Percentiles rank a stretch among this genome's conserved stretches.
Conservation (phyloP, 176 grass and related monocot species). For the Tillandsia fasciculata region DNA sequence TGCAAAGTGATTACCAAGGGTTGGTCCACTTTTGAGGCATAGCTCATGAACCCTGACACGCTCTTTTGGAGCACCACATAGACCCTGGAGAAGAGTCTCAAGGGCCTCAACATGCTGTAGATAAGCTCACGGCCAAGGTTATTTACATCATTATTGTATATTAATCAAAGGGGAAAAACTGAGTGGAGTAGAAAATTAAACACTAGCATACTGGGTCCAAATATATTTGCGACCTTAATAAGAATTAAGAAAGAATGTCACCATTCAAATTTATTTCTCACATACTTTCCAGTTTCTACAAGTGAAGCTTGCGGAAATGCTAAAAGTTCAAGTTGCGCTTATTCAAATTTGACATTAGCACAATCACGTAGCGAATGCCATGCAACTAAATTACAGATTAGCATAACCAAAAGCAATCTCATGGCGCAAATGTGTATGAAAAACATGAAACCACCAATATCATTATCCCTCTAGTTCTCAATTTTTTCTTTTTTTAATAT, state of each 20-base stretch:
- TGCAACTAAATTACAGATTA: too few relatives aligned
- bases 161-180: conserved; percentile 7
- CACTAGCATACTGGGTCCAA: not conserved
- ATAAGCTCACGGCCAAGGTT: not conserved
- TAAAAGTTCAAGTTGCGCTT: too few relatives aligned
- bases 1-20: conserved; percentile 36
- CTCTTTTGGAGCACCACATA: conserved; percentile 75
- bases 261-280: not conserved
- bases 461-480: too few relatives aligned
- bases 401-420: too few relatives aligned
- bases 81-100: conserved; percentile 74
- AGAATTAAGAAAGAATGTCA: not conserved
- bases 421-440: too few relatives aligned
- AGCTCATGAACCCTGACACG: conserved; percentile 83
- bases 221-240: not conserved
- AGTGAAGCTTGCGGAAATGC: too few relatives aligned
- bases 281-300: too few relatives aligned
- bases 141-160: not conserved
- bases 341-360: too few relatives aligned
- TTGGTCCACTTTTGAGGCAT: conserved; percentile 78
- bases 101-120: conserved; percentile 89
- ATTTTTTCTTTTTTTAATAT: too few relatives aligned
- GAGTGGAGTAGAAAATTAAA: conserved; percentile 1
- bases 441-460: too few relatives aligned
- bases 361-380: too few relatives aligned